These are phyloP conservation scores for Sporothrix pseudoabietina DNA, from an alignment of 2,329 filamentous ascomycete species.

Conservation along the genomic window DNA sequence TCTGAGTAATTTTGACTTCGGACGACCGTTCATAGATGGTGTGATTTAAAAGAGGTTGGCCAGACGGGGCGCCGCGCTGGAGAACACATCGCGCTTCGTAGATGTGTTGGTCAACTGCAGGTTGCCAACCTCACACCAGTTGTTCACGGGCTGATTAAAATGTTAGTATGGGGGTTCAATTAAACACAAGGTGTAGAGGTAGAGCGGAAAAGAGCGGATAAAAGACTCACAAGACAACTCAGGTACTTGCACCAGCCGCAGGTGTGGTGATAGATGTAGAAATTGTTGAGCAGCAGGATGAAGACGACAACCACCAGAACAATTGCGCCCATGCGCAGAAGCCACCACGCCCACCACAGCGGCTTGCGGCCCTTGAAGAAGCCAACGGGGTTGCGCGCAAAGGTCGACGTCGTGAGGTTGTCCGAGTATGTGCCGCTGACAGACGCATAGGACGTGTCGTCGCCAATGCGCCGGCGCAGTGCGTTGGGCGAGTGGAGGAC, in stretches of 20 bases:
- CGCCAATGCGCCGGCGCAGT: conserved; percentile 72
- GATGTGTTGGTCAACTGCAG: conserved; percentile 36
- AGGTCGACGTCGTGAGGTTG: conserved; percentile 52
- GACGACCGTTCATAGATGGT: neutral
- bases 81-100: conserved; percentile 36
- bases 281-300: conserved; percentile 84
- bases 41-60: conserved; percentile 22
- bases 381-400: conserved; percentile 64
- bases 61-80: conserved; percentile 16
- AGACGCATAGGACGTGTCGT: conserved; percentile 70
- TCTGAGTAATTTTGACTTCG: neutral
- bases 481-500: conserved; percentile 85
- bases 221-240: conserved; percentile 80
- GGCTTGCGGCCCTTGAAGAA: conserved; percentile 94
- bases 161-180: neutral
- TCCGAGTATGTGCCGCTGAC: conserved; percentile 56
- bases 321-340: conserved; percentile 76
- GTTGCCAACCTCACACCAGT: conserved; percentile 64
- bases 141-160: conserved; percentile 58
- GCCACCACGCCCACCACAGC: conserved; percentile 98
- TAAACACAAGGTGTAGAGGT: neutral
- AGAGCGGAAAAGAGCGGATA: neutral
- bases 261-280: conserved; percentile 74
- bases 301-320: conserved; percentile 83
- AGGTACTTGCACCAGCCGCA: conserved; percentile 96